Conservation (phyloP, 768 basidiomycete genomes). For the Hortiboletus flavorubellus region DNA sequence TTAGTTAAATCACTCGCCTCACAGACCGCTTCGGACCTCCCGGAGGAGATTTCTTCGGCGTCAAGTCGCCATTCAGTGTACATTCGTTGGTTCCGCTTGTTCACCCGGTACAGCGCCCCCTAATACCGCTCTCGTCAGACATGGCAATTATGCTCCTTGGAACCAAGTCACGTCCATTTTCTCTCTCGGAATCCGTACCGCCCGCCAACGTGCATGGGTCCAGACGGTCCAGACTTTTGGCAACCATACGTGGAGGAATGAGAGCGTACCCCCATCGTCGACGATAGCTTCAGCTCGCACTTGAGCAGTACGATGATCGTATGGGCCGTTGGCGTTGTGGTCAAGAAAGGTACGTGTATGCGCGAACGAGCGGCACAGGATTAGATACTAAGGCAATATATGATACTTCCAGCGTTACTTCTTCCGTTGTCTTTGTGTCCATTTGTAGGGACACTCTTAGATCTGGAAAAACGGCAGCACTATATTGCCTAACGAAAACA, state of each 20-base stretch:
- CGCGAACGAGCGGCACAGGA: too few species aligned
- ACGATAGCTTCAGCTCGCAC: slow-evolving; percentile 26
- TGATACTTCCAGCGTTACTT: slow-evolving; percentile 44
- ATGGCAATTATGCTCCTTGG: slow-evolving; percentile 72
- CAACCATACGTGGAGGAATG: slow-evolving; percentile 79
- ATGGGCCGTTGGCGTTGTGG: slow-evolving; percentile 14
- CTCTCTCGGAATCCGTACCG: slow-evolving; percentile 79
- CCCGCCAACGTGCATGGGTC: slow-evolving; percentile 72
- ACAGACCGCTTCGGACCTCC: slow-evolving; percentile 27
- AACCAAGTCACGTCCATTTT: slow-evolving; percentile 78
- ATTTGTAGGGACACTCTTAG: slow-evolving; percentile 59
- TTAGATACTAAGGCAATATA: neutral
- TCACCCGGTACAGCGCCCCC: neutral
- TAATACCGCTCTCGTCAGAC: slow-evolving; percentile 42
- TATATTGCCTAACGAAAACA: slow-evolving; percentile 35
- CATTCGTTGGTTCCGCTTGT: slow-evolving; percentile 9
- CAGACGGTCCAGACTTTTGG: slow-evolving; percentile 88
- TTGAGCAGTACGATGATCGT: slow-evolving; percentile 8
- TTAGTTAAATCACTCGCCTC: slow-evolving; percentile 27
- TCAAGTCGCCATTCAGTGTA: slow-evolving; percentile 60
- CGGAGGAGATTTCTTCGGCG: slow-evolving; percentile 61
- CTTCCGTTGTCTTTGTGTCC: slow-evolving; percentile 67
- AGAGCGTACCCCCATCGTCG: slow-evolving; percentile 52
- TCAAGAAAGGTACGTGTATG: slow-evolving; percentile 24
- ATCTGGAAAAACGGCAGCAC: slow-evolving; percentile 60